phyloP scores from a whole-genome alignment of 23 red algal genomes.

The Gracilaria domingensis region DNA sequence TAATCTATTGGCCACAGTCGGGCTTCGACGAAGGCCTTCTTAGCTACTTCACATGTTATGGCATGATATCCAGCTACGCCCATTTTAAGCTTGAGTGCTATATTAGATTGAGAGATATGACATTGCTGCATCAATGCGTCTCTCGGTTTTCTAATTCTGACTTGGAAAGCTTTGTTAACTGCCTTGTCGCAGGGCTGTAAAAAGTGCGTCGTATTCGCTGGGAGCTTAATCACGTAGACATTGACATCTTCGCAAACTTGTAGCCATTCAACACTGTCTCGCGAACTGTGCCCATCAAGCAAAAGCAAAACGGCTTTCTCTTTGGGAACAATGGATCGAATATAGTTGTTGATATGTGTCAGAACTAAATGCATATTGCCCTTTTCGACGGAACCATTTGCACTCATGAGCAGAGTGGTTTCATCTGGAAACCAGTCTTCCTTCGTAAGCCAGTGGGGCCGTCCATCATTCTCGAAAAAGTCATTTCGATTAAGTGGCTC shows the following conservation, averaged over 20 bases:
- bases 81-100: not conserved
- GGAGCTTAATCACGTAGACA: not conserved
- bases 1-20: no score
- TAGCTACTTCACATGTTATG: no score
- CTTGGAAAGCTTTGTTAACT: not conserved
- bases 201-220: not conserved
- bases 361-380: no score
- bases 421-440: not conserved
- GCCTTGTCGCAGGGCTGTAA: not conserved
- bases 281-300: no score
- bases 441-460: not conserved
- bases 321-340: not conserved
- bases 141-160: not conserved
- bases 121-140: not conserved
- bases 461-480: not conserved
- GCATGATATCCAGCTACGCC: not conserved
- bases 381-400: conserved; percentile 13
- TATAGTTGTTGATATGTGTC: not conserved
- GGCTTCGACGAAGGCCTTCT: no score
- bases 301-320: no score
- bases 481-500: not conserved
- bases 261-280: no score
- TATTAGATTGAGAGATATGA: not conserved
- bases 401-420: not conserved
- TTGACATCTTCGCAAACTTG: no score